Conservation (phyloP, 2,329 filamentous ascomycete genomes). For the Botrytis sinoallii region DNA sequence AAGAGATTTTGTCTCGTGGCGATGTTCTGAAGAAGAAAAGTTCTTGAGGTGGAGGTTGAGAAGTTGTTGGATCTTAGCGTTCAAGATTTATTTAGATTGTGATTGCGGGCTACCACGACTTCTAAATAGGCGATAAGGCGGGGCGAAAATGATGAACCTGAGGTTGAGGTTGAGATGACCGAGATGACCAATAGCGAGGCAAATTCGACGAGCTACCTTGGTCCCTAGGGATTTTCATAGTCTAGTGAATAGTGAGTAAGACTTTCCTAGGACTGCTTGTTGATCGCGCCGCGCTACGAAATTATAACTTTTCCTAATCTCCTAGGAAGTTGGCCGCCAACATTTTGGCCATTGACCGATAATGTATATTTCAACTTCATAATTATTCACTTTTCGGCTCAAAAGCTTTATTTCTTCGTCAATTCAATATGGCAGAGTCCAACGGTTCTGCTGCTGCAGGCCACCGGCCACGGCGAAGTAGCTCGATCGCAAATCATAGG, state of each 20-base stretch:
- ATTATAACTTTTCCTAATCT: not conserved
- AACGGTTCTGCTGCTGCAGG: slow-evolving; percentile 31
- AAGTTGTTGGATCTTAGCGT: slow-evolving; percentile 22
- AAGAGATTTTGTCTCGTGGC: slow-evolving; percentile 17
- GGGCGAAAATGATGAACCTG: slow-evolving; percentile 18
- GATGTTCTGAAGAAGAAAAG: slow-evolving; percentile 19
- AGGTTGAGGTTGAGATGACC: not conserved
- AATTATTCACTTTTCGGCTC: slow-evolving; percentile 12
- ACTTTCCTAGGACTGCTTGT: not conserved
- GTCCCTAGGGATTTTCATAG: not conserved
- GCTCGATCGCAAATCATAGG: slow-evolving; percentile 33
- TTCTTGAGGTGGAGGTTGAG: slow-evolving; percentile 20
- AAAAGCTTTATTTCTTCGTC: slow-evolving; percentile 5
- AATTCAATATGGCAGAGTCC: slow-evolving; percentile 31
- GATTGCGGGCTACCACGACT: slow-evolving; percentile 20
- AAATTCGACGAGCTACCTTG: not conserved
- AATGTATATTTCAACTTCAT: slow-evolving; percentile 7
- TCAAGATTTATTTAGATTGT: slow-evolving; percentile 19
- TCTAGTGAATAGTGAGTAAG: not conserved
- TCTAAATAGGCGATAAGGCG: slow-evolving; percentile 21
- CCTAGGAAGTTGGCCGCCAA: not conserved
- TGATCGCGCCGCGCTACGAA: slow-evolving; percentile 6
- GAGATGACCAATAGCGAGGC: not conserved
- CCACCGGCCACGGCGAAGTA: slow-evolving; percentile 32
- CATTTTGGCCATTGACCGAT: not conserved